phyloP scores from a whole-genome alignment of 192 early-diverging fungal genomes.

The Backusella mclennaniae region DNA sequence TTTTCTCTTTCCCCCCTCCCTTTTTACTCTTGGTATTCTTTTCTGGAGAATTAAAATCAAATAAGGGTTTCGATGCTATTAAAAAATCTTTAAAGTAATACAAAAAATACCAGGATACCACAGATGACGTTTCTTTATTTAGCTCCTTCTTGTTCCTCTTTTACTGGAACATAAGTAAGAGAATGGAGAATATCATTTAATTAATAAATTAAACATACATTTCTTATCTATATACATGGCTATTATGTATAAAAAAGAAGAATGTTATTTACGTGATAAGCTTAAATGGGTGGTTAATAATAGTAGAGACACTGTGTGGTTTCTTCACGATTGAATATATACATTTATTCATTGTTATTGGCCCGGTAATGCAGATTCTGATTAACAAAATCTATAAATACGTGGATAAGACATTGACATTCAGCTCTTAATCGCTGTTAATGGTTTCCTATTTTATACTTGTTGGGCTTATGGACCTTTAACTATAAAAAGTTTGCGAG shows the following conservation, averaged over 20 bases:
- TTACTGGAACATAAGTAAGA: background rate
- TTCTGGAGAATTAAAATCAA: background rate
- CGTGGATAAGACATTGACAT: background rate
- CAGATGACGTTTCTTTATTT: background rate
- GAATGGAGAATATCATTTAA: background rate
- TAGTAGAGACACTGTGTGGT: no score
- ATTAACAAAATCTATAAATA: background rate
- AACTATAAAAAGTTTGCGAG: background rate
- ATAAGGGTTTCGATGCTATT: background rate
- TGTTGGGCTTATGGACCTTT: background rate
- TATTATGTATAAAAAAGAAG: no score
- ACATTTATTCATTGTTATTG: background rate
- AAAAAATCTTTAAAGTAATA: background rate
- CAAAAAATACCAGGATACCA: background rate
- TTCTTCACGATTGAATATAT: background rate
- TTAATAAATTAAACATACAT: background rate
- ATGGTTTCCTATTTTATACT: background rate
- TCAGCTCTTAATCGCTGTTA: background rate
- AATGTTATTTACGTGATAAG: no score
- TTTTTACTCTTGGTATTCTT: background rate
- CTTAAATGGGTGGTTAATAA: no score
- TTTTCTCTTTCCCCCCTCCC: background rate
- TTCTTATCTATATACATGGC: no score
- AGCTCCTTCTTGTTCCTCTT: background rate
- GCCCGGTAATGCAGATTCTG: background rate